Conservation (phyloP, 768 basidiomycete species). For the Myochromella boudieri region DNA sequence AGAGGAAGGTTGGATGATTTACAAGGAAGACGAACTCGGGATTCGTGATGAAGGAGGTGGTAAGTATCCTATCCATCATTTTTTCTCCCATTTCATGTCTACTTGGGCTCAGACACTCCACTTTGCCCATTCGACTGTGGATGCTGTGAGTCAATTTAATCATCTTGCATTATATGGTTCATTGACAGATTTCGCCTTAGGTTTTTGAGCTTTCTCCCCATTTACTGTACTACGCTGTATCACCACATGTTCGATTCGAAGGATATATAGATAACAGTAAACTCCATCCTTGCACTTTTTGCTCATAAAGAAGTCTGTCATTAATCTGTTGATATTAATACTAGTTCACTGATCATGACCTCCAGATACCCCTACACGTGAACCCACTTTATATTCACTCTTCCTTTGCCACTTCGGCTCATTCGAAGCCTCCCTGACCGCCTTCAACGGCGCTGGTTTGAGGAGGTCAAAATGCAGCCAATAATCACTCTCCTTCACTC, state of each 20-base stretch:
- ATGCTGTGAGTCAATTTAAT: conserved; percentile 61
- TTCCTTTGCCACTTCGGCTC: conserved; percentile 35
- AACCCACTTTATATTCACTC: conserved; percentile 13
- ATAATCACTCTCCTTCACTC: conserved; percentile 30
- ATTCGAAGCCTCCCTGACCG: conserved; percentile 55
- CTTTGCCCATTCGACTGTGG: conserved; percentile 89
- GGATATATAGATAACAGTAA: too few relatives aligned
- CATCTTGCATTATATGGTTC: background rate
- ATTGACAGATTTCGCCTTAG: conserved; percentile 9
- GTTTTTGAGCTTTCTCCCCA: conserved; percentile 21
- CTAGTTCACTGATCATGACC: too few relatives aligned
- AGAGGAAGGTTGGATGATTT: conserved; percentile 77
- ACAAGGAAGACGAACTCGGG: conserved; percentile 82
- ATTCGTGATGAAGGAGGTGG: conserved; percentile 71
- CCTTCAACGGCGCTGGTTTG: conserved; percentile 38
- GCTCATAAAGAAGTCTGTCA: background rate
- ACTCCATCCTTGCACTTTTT: too few relatives aligned
- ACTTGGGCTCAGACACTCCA: conserved; percentile 60
- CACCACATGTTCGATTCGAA: too few relatives aligned
- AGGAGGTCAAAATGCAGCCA: conserved; percentile 67
- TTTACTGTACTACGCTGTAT: too few relatives aligned
- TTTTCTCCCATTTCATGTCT: conserved; percentile 22
- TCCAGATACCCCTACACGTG: too few relatives aligned
- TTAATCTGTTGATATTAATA: too few relatives aligned
- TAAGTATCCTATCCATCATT: conserved; percentile 31